These are phyloP conservation scores for Actinidia polygama DNA, from an alignment of 179 eudicot species.

Conservation along the genomic window DNA sequence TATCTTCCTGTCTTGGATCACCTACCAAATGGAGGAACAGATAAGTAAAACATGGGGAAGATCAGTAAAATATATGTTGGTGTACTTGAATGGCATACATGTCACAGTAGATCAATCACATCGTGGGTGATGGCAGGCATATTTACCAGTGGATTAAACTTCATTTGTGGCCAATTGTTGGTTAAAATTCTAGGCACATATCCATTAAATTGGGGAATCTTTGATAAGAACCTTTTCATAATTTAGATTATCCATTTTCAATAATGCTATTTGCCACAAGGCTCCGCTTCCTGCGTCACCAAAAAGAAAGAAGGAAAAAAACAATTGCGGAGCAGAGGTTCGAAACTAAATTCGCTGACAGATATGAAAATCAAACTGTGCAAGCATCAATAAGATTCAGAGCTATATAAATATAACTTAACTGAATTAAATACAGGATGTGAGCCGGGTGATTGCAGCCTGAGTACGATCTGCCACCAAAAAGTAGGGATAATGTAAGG, in stretches of 20 bases:
- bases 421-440: not conserved
- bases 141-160: not conserved
- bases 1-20: not conserved
- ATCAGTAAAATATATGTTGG: not conserved
- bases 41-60: not conserved
- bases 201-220: not conserved
- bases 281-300: conserved; percentile 4
- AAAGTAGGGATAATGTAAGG: not conserved
- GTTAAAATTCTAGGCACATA: not conserved
- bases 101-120: not conserved
- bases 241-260: conserved; percentile 3
- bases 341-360: not conserved
- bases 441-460: not conserved
- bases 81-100: not conserved
- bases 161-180: not conserved
- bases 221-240: not conserved
- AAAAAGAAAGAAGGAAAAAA: not conserved
- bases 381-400: not conserved
- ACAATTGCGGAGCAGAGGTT: not conserved
- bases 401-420: not conserved
- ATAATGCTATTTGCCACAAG: not conserved
- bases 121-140: not conserved
- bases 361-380: not conserved
- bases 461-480: not conserved
- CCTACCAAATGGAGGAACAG: conserved; percentile 2